Base-by-base conservation (phyloP, 805 yeast species). In the Yarrowia osloensis region DNA sequence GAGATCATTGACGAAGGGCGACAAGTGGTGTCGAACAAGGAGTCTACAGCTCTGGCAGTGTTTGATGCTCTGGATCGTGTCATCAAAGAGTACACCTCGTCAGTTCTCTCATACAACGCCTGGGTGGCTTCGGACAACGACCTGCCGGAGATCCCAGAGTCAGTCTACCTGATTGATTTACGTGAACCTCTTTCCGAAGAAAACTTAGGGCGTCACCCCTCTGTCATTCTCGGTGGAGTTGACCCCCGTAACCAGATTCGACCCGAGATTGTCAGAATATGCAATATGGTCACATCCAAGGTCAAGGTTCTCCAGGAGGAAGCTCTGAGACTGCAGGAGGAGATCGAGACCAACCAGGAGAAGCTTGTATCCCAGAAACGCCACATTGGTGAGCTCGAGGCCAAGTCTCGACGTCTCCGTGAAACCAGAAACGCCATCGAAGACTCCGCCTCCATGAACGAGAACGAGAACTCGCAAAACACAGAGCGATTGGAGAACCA, bases 281-380 rank as follows among this genome's bases (percentile, higher is more conserved):
- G 88, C 70, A 80, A 81, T 66, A 77, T 79, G 33, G 77, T 86
- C 28, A 79, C 81, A 44, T 72, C 78, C 17, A 78, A 81, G 61
- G 79, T 81, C 19, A 87, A 84, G 71, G 76, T 76, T 37, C 73
- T 79, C 24, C 87, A 87, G 70, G 92, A 88, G 67, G 86, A 85
- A 42, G 77, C 82, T 2, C 81, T 88, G 54, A 81, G 80, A 71
- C 70, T 85, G 3, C 89, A 88, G 73, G 88, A 87, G 65, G 80
- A 79, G 63, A 79, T 86, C 24, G 91, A 88, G 70, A 79, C 82
- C 19, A 57, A 57, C 63, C 63, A 57, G 49, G 63, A 57, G 29
- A 19, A 22, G 8, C 49, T 57, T 15, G 63, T 57, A 2, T 22
- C 63, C 17, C 63, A 57, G 49, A 57, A 57, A 28, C 63, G 63